Base-by-base conservation (phyloP, 331 rosid species). In the Quercus tomentella region DNA sequence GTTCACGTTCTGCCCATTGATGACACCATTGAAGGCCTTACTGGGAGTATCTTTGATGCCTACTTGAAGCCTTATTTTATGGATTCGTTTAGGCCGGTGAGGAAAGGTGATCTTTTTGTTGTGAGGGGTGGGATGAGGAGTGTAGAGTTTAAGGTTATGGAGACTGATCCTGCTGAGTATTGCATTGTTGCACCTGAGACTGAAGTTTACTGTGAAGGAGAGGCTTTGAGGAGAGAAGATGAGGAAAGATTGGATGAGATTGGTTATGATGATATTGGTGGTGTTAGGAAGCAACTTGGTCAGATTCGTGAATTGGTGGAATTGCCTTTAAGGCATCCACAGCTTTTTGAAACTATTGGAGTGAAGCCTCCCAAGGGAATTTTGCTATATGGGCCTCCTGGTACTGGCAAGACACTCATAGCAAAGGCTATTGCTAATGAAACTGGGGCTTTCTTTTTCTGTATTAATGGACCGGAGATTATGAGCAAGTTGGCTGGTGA, bases 311-410 rank as follows among this genome's bases (percentile, higher is more conserved):
- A 49, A 2, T 49, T 49, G 54, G 54, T 12, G 15, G 54, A 49
- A 49, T 49, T 49, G 54, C 54, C 54, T 49, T 1, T 49, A 12
- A 49, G 16, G 54, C 54, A 73, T 73, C 66, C 67, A 55, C 54
- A 75, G 71, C 71, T 75, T 54, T 61, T 61, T 18, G 61, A 75
- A 51, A 35, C 70, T 12, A 60, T 58, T 25, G 79, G 79, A n/a
- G 79, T 75, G 20, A 75, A 75, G 9, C 71, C 56, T 37, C 77
- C 77, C 6, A 73, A 73, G 77, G 77, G 77, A 20, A 73, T 73
- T 54, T 51, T 73, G 25, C 31, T 73, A 5, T 73, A 56, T 31
- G 77, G 67, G 15, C 79, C 79, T 22, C 79, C 70, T 23, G 79
- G 79, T 21, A 60, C 70, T 30, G 79, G 79, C 18, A 60, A 75